These are phyloP conservation scores for Stemphylium vesicarium DNA, from an alignment of 2,329 filamentous ascomycete species.

Conservation along the genomic window DNA sequence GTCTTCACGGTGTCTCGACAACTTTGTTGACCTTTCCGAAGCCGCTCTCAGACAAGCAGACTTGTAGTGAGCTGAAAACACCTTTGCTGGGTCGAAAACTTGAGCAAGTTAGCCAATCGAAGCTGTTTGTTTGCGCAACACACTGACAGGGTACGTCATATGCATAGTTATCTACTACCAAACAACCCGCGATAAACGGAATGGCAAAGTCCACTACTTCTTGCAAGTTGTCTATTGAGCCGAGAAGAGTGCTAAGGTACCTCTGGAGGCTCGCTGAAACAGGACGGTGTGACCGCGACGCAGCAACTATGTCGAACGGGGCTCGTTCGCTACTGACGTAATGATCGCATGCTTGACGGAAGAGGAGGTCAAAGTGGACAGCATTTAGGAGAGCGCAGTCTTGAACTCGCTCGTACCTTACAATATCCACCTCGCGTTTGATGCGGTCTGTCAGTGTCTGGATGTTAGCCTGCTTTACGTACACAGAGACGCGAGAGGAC, in stretches of 20 bases:
- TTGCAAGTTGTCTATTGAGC: background rate
- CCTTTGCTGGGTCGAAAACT: background rate
- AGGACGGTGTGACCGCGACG: background rate
- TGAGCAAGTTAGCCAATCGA: background rate
- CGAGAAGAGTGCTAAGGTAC: background rate
- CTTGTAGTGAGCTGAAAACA: constrained; percentile 1
- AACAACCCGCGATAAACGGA: background rate
- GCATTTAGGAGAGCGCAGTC: background rate
- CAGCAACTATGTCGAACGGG: background rate
- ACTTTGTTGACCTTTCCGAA: background rate
- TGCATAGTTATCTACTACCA: constrained; percentile 1
- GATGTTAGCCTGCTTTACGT: background rate
- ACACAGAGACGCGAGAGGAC: background rate
- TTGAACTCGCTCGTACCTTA: background rate
- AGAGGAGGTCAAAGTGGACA: background rate
- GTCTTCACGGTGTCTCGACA: background rate
- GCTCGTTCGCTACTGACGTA: background rate
- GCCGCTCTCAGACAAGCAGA: background rate
- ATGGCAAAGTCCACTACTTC: background rate
- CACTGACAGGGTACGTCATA: constrained; percentile 1
- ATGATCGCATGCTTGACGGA: background rate
- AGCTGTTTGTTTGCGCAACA: background rate
- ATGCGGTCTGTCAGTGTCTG: background rate
- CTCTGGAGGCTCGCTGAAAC: background rate
- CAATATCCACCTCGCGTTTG: background rate